Evolutionary conservation across 352 stramenopile genomes (phyloP).

Genomic region (Pythium volutum): DNA sequence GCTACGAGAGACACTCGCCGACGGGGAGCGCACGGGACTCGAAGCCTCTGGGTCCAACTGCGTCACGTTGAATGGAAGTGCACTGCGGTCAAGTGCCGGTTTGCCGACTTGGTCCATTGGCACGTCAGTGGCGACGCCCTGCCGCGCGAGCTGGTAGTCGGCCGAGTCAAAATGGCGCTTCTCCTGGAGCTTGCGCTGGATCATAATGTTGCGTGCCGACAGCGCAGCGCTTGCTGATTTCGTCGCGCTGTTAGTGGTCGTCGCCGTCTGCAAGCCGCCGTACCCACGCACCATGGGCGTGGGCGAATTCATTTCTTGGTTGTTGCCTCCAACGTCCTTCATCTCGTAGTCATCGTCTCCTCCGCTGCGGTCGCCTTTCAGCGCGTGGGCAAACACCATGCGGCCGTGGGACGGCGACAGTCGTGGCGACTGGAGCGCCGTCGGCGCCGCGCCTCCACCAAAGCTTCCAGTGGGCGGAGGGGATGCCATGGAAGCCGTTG

Average conservation of each 20-base stretch:
- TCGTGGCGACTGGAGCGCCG: slow-evolving; percentile 9
- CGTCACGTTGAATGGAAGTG: slow-evolving; percentile 20
- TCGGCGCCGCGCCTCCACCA: neutral
- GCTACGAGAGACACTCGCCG: slow-evolving; percentile 21
- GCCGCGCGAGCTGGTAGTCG: slow-evolving; percentile 63
- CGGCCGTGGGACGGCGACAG: slow-evolving; percentile 17
- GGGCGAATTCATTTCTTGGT: slow-evolving; percentile 16
- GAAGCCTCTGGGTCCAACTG: slow-evolving; percentile 23
- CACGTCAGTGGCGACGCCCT: slow-evolving; percentile 11
- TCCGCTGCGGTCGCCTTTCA: neutral
- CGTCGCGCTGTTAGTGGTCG: neutral
- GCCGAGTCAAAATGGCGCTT: slow-evolving; percentile 74
- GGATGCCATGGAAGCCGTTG: neutral
- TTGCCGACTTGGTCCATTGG: slow-evolving; percentile 26
- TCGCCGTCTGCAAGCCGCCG: slow-evolving; percentile 3
- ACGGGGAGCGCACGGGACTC: slow-evolving; percentile 44
- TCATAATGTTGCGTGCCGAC: slow-evolving; percentile 60
- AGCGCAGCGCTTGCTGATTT: slow-evolving; percentile 30
- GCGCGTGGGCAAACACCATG: slow-evolving; percentile 18
- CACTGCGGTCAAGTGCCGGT: neutral
- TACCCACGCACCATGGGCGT: slow-evolving; percentile 19
- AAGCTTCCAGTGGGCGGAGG: neutral
- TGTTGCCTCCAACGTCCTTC: slow-evolving; percentile 19
- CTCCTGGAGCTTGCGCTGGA: slow-evolving; percentile 70
- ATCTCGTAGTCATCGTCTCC: slow-evolving; percentile 3